Evolutionary conservation across 202 grass and related monocot genomes (phyloP).

Genomic region (Zizania palustris): DNA sequence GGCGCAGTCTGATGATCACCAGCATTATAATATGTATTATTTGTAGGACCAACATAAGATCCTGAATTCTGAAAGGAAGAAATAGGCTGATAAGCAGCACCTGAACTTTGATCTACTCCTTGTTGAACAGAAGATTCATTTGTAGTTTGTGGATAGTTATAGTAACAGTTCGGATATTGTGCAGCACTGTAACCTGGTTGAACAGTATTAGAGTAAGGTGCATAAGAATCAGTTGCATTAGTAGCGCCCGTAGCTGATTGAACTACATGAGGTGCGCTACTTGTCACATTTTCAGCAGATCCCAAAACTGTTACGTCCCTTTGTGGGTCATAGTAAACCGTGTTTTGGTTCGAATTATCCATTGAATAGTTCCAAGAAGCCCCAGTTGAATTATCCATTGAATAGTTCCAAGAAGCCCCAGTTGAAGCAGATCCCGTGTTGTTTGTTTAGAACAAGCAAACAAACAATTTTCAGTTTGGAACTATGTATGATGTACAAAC

Average conservation of each 20-base stretch:
- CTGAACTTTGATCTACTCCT: slow-evolving; percentile 88
- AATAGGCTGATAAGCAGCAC: slow-evolving; percentile 88
- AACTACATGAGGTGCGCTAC: slow-evolving; percentile 38
- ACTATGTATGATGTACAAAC: slow-evolving; percentile 27
- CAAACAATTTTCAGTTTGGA: slow-evolving; percentile 28
- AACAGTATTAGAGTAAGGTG: slow-evolving; percentile 50
- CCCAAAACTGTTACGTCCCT: slow-evolving; percentile 61
- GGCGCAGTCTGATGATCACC: slow-evolving; percentile 75
- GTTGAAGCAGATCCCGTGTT: too few species aligned
- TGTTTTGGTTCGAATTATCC: slow-evolving; percentile 45
- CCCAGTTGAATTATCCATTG: slow-evolving; percentile 45
- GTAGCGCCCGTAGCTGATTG: slow-evolving; percentile 30
- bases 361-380: slow-evolving; percentile 60
- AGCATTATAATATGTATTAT: slow-evolving; percentile 92
- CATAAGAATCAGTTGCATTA: slow-evolving; percentile 49
- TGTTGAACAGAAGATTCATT: slow-evolving; percentile 69
- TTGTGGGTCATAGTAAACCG: slow-evolving; percentile 70
- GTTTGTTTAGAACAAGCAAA: slow-evolving; percentile 29
- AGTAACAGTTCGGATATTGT: slow-evolving; percentile 63
- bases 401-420: slow-evolving; percentile 57
- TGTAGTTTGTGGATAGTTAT: slow-evolving; percentile 49
- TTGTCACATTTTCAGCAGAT: slow-evolving; percentile 59
- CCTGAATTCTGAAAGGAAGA: slow-evolving; percentile 91
- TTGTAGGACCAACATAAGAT: slow-evolving; percentile 73
- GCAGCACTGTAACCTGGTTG: slow-evolving; percentile 52